Conservation (phyloP, 768 basidiomycete species). For the Suillus decipiens region DNA sequence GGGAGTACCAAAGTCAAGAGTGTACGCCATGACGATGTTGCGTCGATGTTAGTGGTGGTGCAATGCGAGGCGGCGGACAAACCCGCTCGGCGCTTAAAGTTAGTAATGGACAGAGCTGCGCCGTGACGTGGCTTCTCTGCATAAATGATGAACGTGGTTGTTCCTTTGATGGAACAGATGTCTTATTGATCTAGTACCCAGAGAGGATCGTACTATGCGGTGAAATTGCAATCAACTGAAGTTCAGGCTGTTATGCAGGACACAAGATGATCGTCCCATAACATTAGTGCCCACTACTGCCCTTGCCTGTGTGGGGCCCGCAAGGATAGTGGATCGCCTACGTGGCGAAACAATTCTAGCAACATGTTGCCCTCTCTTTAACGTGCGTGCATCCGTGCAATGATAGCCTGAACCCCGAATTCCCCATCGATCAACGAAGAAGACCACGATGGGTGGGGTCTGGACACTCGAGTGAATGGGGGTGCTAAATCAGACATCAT, state of each 20-base stretch:
- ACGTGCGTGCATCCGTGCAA: conserved; percentile 20
- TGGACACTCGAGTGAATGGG: no score
- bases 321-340: conserved; percentile 36
- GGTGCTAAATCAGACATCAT: no score
- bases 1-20: conserved; percentile 64
- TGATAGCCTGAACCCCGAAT: background rate
- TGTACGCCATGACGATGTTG: conserved; percentile 32
- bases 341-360: conserved; percentile 40
- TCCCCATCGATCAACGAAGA: conserved; percentile 29
- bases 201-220: background rate
- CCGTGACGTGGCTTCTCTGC: conserved; percentile 1
- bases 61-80: background rate
- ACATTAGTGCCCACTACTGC: background rate
- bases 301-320: background rate
- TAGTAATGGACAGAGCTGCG: background rate
- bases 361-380: conserved; percentile 36
- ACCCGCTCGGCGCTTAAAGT: conserved; percentile 1
- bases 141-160: background rate
- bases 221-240: background rate
- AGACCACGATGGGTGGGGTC: conserved; percentile 33
- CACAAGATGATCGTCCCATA: background rate
- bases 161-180: background rate
- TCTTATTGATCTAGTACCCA: background rate
- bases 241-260: background rate
- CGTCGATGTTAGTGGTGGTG: background rate